Base-by-base conservation (phyloP, 768 basidiomycete genomes). In the Candolleomyces aberdarensis region DNA sequence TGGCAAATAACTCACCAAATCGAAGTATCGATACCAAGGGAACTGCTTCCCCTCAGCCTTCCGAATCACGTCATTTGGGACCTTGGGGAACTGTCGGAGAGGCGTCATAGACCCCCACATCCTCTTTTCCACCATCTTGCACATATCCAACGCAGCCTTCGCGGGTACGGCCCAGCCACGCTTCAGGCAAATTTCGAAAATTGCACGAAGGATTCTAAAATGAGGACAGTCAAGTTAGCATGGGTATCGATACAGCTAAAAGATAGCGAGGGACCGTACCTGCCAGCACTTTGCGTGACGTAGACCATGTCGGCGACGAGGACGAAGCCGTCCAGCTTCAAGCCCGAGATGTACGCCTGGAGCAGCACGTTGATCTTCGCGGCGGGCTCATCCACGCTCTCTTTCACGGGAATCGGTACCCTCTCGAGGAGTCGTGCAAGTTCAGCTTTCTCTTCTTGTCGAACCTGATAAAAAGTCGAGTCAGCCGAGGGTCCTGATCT, bases 41-140 rank as follows among this genome's bases (percentile, higher is more conserved):
- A 98, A 98, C 82, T 98, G 96, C 72, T 98, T 98, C 15, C 92
- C 89, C 73, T 98, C 96, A 0, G 96, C 95, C 69, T 96, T 94
- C 29, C 91, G 78, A 52, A 96, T 78, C 39, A 96, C 87, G 51
- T 96, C 93, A 19, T 81, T 72, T 0, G 94, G 96, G 0, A 96
- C 88, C 65, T 90, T 89, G 72, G 89, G 94, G 82, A 98, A 98
- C 71, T 99, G 97, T 41, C 97, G 85, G 41, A 98, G 81, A 8
- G 96, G 96, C 0, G 96, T 95, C 96, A 98, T 98, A 0, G 95
- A 95, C 39, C 88, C 87, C 96, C 96, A 98, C 92, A 94, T 92
- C 58, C 88, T 76, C 66, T 88, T 86, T 69, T 94, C 93, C 0
- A 93, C 91, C 94, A 96, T 96, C 77, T 98, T 98, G 80, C 95